Evolutionary conservation across 23 red algal species (phyloP), one percentile per base, ranked within the genome.

Genomic region (Gracilariopsis chorda): DNA sequence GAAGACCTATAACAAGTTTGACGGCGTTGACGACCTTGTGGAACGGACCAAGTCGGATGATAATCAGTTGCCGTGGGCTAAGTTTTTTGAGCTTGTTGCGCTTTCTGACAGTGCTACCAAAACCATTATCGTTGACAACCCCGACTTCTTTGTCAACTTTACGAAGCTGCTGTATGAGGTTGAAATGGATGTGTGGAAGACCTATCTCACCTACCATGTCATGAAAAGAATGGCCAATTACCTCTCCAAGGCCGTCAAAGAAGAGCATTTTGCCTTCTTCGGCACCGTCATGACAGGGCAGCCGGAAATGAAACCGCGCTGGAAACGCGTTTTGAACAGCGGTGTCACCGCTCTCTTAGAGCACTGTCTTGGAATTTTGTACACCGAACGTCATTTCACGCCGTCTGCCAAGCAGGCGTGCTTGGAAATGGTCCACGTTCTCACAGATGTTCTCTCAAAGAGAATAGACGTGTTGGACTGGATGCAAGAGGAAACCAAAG

Each of bases 1-100:
- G 3, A 80, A 73, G 44, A 94, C 92, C 30, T 94, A 94, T 63
- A 94, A 94, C 53, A 86, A 87, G 77, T 74, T 69, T 65, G 92
- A 88, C 8, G 82, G 79, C 28, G 51, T 78, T 39, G 65, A 70
- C 1, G 80, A 84, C 20, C 69, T 94, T 25, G 72, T 51, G 20
- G 35, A 41, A 19, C 46, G 51, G 9, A 94, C 82, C 1, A 32
- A 27, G 25, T 51, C 21, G 23, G 78, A 68, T 8, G 88, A 53
- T n/a, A 57, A 56, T 12, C 34, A 27, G 30, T 51, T 94, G 5
- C 80, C 80, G 16, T 94, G 91, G 91, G 43, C n/a, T 0, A 51
- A 65, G 42, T 94, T 79, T 44, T 88, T 94, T 65, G 58, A 76
- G 29, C 42, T 65, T 46, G 20, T 82, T 25, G 92, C 75, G 7